Evolutionary conservation across 116 monocot species (phyloP).

Genomic region (Iris pallida): DNA sequence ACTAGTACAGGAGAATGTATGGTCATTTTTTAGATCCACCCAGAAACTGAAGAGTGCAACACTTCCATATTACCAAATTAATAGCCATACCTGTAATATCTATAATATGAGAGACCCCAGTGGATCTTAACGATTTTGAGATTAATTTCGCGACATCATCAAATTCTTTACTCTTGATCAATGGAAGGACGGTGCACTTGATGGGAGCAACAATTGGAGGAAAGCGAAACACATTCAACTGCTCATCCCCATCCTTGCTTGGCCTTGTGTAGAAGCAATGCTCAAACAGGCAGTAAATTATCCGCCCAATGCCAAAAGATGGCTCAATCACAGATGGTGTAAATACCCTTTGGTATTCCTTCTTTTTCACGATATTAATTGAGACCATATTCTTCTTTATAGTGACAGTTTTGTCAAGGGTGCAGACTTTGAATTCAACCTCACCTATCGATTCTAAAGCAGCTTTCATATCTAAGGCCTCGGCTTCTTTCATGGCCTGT

Average conservation of each 20-base stretch:
- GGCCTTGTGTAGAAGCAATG: conserved; percentile 87
- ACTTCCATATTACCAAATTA: too few species aligned
- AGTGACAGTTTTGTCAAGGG: conserved; percentile 63
- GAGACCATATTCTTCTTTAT: conserved; percentile 89
- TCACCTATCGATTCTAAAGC: conserved; percentile 81
- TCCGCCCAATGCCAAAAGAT: conserved; percentile 95
- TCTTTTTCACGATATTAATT: conserved; percentile 74
- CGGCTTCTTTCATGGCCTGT: conserved; percentile 76
- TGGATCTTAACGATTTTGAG: conserved; percentile 51
- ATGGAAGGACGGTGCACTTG: conserved; percentile 93
- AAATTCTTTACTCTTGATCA: conserved; percentile 69
- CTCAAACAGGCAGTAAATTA: conserved; percentile 94
- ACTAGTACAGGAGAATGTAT: too few species aligned
- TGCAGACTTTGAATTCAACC: conserved; percentile 73
- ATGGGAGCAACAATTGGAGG: conserved; percentile 83
- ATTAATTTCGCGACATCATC: conserved; percentile 80
- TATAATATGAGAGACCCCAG: conserved; percentile 88
- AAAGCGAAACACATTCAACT: conserved; percentile 86
- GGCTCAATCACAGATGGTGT: conserved; percentile 96
- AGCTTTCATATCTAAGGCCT: conserved; percentile 72
- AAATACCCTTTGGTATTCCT: conserved; percentile 91
- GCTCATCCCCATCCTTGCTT: conserved; percentile 70
- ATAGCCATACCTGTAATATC: conserved; percentile 77
- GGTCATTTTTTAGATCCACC: too few species aligned
- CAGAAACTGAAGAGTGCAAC: too few species aligned